These are phyloP conservation scores for Mycena chlorophos DNA, from an alignment of 768 basidiomycete species.

Conservation along the genomic window DNA sequence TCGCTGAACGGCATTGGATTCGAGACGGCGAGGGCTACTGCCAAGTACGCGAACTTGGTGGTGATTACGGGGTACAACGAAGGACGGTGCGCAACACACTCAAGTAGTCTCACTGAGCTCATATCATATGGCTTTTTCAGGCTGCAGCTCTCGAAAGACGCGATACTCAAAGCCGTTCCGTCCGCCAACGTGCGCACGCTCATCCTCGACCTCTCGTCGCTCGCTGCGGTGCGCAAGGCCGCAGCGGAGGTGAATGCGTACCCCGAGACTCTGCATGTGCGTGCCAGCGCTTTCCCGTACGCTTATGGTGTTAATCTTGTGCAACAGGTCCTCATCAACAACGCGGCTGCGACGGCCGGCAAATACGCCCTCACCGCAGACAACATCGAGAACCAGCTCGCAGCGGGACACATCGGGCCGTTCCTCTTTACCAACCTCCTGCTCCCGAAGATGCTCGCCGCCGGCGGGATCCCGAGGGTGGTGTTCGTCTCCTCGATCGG, in stretches of 20 bases:
- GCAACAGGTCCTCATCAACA: neutral
- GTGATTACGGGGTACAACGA: constrained; percentile 7
- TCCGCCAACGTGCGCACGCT: neutral
- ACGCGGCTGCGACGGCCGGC: neutral
- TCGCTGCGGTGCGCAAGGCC: neutral
- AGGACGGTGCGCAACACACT: too few species aligned
- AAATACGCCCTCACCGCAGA: neutral
- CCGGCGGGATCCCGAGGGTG: neutral
- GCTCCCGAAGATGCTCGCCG: neutral
- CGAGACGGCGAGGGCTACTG: neutral
- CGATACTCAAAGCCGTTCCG: neutral
- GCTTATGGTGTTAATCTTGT: neutral
- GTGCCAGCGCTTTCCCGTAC: neutral
- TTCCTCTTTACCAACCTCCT: constrained; percentile 5
- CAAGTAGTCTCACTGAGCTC: too few species aligned
- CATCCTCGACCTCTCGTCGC: constrained; percentile 5
- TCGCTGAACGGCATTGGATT: neutral
- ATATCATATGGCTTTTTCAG: too few species aligned
- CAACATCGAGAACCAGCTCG: neutral
- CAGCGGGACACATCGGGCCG: neutral
- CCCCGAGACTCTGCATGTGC: constrained; percentile 4
- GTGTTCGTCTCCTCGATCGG: neutral
- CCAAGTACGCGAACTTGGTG: constrained; percentile 1
- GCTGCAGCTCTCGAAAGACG: neutral
- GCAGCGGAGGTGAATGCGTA: constrained; percentile 6